Conservation (phyloP, 495 filamentous ascomycete species). For the Penicillium ucsense region DNA sequence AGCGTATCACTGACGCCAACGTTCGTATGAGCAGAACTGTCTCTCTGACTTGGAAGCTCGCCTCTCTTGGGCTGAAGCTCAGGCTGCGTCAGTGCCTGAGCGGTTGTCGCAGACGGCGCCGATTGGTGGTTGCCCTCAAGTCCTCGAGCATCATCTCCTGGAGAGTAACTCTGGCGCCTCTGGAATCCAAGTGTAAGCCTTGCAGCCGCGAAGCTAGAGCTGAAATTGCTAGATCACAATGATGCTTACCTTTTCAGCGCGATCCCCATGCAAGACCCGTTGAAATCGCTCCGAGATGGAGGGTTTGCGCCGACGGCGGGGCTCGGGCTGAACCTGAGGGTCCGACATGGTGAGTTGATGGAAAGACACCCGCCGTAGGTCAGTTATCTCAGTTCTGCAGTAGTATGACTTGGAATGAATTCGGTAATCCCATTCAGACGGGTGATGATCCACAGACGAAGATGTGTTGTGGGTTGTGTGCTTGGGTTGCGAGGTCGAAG, state of each 20-base stretch:
- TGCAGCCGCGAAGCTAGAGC: background rate
- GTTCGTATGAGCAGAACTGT: constrained; percentile 2
- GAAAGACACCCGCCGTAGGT: background rate
- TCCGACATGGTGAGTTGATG: constrained; percentile 6
- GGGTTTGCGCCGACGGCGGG: constrained; percentile 19
- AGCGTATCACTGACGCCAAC: background rate
- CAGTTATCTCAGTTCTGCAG: background rate
- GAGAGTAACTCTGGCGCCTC: constrained; percentile 10
- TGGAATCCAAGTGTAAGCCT: constrained; percentile 5
- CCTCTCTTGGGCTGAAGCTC: background rate
- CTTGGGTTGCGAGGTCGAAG: no score
- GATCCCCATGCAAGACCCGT: constrained; percentile 23
- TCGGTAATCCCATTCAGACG: no score
- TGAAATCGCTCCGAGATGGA: constrained; percentile 30
- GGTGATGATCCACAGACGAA: no score
- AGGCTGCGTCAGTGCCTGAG: no score
- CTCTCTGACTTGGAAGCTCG: constrained; percentile 1
- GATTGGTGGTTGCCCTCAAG: background rate
- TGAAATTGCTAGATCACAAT: background rate
- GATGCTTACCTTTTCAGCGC: constrained; percentile 15
- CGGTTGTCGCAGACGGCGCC: background rate
- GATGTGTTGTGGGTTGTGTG: no score
- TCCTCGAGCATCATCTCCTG: background rate
- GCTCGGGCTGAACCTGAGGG: constrained; percentile 6
- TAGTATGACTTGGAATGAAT: no score